These are phyloP conservation scores for Nicotiana attenuata DNA, from an alignment of 257 asterid genomes.

Conservation along the genomic window DNA sequence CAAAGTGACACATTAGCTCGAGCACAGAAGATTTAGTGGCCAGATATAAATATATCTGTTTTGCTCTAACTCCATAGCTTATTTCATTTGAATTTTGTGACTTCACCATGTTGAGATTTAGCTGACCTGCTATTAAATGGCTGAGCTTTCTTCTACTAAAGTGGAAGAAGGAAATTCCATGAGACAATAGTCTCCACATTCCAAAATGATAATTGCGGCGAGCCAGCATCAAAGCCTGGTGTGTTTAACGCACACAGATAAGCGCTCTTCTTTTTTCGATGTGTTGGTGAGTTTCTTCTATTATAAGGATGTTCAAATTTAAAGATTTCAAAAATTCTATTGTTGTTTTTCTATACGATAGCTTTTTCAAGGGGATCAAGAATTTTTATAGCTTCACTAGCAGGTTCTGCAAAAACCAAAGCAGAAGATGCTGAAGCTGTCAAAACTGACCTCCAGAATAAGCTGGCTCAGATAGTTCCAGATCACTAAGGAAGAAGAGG, in stretches of 20 bases:
- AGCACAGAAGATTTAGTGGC: not conserved
- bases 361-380: constrained; percentile 9
- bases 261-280: not conserved
- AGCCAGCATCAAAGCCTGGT: constrained; percentile 36
- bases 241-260: constrained; percentile 12
- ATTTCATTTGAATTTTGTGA: not conserved
- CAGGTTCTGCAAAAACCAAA: constrained; percentile 29
- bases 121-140: not conserved
- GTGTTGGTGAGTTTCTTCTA: constrained; percentile 2
- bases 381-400: constrained; percentile 11
- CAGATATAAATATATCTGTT: not conserved
- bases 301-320: not conserved
- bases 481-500: constrained; percentile 42
- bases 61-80: not conserved
- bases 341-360: not conserved
- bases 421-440: constrained; percentile 29
- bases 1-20: not conserved
- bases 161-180: constrained; percentile 55
- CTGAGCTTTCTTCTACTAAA: not conserved
- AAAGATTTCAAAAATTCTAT: not conserved
- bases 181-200: constrained; percentile 30
- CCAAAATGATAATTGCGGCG: constrained; percentile 24
- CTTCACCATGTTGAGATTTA: not conserved
- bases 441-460: constrained; percentile 27
- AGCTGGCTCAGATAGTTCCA: constrained; percentile 43